Evolutionary conservation across 495 filamentous ascomycete genomes (phyloP), one percentile per base, ranked within the genome.

Genomic region (Penicillium taxi): DNA sequence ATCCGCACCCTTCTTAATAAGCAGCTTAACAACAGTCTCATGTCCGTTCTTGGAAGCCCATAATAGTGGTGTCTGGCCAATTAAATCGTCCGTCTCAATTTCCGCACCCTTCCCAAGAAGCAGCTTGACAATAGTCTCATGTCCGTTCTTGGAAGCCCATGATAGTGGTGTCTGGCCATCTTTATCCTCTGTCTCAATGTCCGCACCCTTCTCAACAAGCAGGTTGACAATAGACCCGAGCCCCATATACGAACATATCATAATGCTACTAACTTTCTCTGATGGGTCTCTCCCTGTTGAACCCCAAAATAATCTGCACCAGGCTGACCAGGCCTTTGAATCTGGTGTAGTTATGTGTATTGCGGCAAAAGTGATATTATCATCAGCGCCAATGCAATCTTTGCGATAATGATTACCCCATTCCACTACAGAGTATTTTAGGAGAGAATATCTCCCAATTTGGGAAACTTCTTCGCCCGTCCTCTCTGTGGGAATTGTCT

Each of bases 201-300:
- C 32, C 20, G 32, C 35, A 17, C 41, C 42, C 9, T 30, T n/a
- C 6, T 34, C 28, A 11, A 56, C 32, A 5, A 49, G 45, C 26
- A 42, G 23, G 35, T 36, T 45, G 6, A 45, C 43, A 6, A 51
- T 29, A 9, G 6, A 24, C 27, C 51, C 44, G 31, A 48, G 39
- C 18, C 45, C 56, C 13, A 51, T 28, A 48, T 39, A 42, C 22
- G 35, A 51, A 28, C 34, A 9, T 18, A 48, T 36, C 32, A 42
- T 35, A 15, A 45, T 26, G 28, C 8, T 20, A 29, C 33, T 42
- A 19, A 45, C 39, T 13, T 28, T 18, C 41, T 39, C 35, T 47
- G 33, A 3, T 11, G 2, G 6, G 19, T 18, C 1, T 14, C 35
- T 17, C 17, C 17, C 5, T 22, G n/a, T 39, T 19, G 7, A 15